Base-by-base conservation (phyloP, 306 rosid genomes). In the Gleditsia sinensis region DNA sequence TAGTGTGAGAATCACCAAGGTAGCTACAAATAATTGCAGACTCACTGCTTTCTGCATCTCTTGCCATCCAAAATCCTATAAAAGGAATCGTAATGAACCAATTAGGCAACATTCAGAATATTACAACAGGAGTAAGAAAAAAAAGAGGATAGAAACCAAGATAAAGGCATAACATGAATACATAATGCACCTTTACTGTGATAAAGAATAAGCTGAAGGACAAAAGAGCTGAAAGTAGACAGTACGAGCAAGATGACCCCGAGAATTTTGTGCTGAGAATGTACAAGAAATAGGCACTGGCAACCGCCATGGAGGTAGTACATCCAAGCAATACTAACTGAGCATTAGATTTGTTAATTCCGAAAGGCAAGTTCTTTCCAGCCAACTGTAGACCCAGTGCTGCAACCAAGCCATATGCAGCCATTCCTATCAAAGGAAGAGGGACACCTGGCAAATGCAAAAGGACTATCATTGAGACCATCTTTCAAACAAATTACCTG, bases 281-380 rank as follows among this genome's bases (percentile, higher is more conserved):
- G 89, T 87, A 94, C 70, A 94, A 62, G 65, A 94, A 90, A 69
- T 83, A 92, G 1, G 88, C 89, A 87, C 96, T 92, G 23, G 99
- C 88, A 83, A 91, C 78, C 9, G 95, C 99, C 96, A 94, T 90
- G 19, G 99, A 94, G 37, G 92, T 82, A 37, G 90, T 86, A 73
- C 42, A 78, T 53, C 91, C 91, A 42, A 94, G 86, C 77, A 94
- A 50, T 43, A 90, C 43, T 16, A 82, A 20, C 45, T 84, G 85
- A 74, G 86, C 96, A 65, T 72, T 82, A 25, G 86, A 74, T 83
- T 72, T 86, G 58, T 37, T 72, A 32, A 87, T 72, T 67, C 92
- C 93, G 77, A 92, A 88, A 21, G 86, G 80, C 20, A 90, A 80
- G 37, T 77, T 80, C 79, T 87, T 83, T 16, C 49, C 67, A n/a